These are phyloP conservation scores for Calendula officinalis DNA, from an alignment of 129 eudicot species.

Conservation along the genomic window DNA sequence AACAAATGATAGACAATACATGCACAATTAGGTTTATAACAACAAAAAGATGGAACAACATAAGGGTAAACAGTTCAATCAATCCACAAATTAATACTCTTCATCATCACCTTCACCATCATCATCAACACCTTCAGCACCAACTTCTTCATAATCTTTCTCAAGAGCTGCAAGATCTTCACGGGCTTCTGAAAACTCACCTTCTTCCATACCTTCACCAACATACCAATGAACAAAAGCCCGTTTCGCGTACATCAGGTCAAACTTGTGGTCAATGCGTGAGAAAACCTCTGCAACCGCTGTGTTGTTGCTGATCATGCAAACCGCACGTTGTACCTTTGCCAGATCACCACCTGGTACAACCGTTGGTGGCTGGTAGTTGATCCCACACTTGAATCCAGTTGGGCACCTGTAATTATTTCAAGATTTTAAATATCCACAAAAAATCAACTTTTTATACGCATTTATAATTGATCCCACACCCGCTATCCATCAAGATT, in stretches of 20 bases:
- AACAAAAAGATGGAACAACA: constrained; percentile 8
- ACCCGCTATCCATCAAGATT: too few relatives aligned
- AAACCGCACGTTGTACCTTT: constrained; percentile 90
- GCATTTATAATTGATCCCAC: too few relatives aligned
- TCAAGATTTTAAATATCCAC: neutral
- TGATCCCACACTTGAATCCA: constrained; percentile 93
- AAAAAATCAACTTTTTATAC: neutral
- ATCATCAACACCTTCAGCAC: constrained; percentile 92
- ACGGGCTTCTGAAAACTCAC: constrained; percentile 96
- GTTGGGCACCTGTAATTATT: constrained; percentile 78
- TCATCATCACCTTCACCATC: constrained; percentile 69
- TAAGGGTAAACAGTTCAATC: constrained; percentile 13
- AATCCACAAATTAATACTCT: constrained; percentile 48
- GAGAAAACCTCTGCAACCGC: constrained; percentile 97
- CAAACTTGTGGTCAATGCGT: constrained; percentile 93
- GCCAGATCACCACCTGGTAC: constrained; percentile 98
- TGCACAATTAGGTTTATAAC: constrained; percentile 19
- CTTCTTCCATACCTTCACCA: constrained; percentile 98
- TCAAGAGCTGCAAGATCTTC: constrained; percentile 96
- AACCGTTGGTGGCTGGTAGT: constrained; percentile 89
- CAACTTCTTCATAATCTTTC: constrained; percentile 95
- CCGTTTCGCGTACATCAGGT: constrained; percentile 86
- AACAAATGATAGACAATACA: neutral
- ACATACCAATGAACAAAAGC: constrained; percentile 99
- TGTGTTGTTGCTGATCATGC: constrained; percentile 99